Evolutionary conservation across 2,329 filamentous ascomycete genomes (phyloP), one percentile per base, ranked within the genome.

Genomic region (Triangularia verruculosa): DNA sequence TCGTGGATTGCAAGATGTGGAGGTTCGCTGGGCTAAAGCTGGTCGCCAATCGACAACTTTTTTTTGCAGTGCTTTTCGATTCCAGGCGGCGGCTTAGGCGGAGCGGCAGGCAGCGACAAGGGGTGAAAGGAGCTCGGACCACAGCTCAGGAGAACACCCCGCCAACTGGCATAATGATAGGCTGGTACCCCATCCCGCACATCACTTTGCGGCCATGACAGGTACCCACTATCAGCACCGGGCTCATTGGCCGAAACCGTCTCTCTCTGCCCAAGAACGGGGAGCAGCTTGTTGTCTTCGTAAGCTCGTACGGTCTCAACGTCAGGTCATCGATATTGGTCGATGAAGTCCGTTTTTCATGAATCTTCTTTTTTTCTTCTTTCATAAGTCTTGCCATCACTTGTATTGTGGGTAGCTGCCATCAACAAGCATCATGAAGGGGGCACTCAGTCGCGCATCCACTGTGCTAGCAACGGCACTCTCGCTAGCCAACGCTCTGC

Each of bases 41-140:
- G 68, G 58, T 63, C 57, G 53, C 59, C 58, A 63, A 61, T 63
- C 68, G 59, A 39, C 62, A 69, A 70, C 68, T 71, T 73, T 73
- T 72, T 72, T 71, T 67, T 61, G 59, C 55, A 59, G 59, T 59
- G 57, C 34, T 52, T 66, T 69, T 68, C 65, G 63, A 59, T 61
- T 63, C 67, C 65, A 66, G 60, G 55, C 57, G 64, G 53, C 57
- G 58, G 60, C 60, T 68, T 66, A 54, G 64, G 66, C 62, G 64
- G 63, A 68, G 68, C 69, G 65, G 65, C 66, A 71, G 69, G 66
- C 64, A 67, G 62, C 59, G 66, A 61, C 62, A 66, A 62, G 61
- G 59, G 57, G 51, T 62, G 59, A 6, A n/a, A 32, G 66, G 63
- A 70, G 69, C 68, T 69, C 62, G 66, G 68, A 63, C 70, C 66